These are phyloP conservation scores for Whalleya microplaca DNA, from an alignment of 2,329 filamentous ascomycete genomes.

Conservation along the genomic window DNA sequence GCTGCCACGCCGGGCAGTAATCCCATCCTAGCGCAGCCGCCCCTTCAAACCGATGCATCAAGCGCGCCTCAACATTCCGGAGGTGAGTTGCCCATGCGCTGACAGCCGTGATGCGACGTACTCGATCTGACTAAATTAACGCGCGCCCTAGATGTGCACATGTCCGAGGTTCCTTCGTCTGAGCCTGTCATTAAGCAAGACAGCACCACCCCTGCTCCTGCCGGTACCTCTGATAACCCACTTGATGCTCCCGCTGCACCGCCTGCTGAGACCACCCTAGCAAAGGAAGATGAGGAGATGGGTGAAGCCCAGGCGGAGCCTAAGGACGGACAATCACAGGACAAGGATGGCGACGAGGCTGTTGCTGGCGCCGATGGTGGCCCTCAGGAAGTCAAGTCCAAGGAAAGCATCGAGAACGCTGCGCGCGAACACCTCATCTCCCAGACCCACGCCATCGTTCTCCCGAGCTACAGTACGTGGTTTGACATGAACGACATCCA, in stretches of 20 bases:
- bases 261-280: slow-evolving; percentile 62
- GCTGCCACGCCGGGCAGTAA: slow-evolving; percentile 61
- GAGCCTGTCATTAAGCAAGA: slow-evolving; percentile 64
- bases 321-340: slow-evolving; percentile 49
- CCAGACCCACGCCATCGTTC: slow-evolving; percentile 93
- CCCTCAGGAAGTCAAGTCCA: slow-evolving; percentile 68
- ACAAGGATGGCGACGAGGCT: slow-evolving; percentile 49
- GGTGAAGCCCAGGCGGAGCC: slow-evolving; percentile 63
- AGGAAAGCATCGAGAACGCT: slow-evolving; percentile 79
- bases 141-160: slow-evolving; percentile 60
- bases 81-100: slow-evolving; percentile 45
- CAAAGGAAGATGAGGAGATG: slow-evolving; percentile 79
- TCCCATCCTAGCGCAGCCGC: slow-evolving; percentile 58
- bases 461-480: slow-evolving; percentile 98
- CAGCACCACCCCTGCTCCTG: slow-evolving; percentile 60
- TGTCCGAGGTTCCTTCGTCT: slow-evolving; percentile 55
- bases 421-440: slow-evolving; percentile 90
- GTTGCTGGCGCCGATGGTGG: slow-evolving; percentile 50
- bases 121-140: slow-evolving; percentile 23
- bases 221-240: slow-evolving; percentile 61
- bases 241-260: slow-evolving; percentile 70
- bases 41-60: slow-evolving; percentile 49
- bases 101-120: slow-evolving; percentile 6
- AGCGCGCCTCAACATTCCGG: slow-evolving; percentile 44
- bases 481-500: slow-evolving; percentile 97